Evolutionary conservation across 176 grass and related monocot species (phyloP).

Genomic region (Bonia amplexicaulis): DNA sequence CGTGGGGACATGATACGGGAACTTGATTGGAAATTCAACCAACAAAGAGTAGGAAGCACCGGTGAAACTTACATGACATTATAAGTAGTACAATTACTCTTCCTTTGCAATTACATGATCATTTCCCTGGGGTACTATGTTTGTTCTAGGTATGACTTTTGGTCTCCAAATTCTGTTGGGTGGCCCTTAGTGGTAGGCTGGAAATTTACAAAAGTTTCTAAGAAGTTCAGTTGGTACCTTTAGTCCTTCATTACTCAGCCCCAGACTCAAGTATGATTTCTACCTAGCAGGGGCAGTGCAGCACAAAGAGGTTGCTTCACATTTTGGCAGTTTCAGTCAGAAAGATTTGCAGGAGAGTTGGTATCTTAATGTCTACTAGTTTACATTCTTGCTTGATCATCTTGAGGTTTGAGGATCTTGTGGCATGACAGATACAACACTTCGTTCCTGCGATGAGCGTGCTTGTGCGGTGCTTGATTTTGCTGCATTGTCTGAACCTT

Average conservation of each 20-base stretch:
- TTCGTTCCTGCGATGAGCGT: too few relatives aligned
- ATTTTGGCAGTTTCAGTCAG: neutral
- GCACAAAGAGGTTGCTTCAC: neutral
- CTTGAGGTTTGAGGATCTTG: too few relatives aligned
- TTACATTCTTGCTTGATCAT: too few relatives aligned
- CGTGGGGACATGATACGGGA: neutral
- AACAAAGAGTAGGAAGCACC: neutral
- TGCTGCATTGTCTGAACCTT: too few relatives aligned
- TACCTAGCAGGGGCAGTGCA: neutral
- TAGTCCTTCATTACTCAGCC: neutral
- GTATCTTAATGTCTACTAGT: neutral
- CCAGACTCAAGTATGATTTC: neutral
- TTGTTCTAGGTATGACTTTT: neutral
- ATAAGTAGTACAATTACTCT: neutral
- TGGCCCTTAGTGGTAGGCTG: neutral
- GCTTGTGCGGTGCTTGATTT: too few relatives aligned
- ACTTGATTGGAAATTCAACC: neutral
- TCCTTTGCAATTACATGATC: neutral
- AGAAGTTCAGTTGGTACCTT: neutral
- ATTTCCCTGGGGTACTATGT: neutral
- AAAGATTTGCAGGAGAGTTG: neutral
- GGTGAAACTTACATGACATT: neutral
- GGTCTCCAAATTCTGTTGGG: neutral
- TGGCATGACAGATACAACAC: too few relatives aligned
- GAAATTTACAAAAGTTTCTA: neutral